Percentiles rank a stretch among this genome's conserved stretches.
Conservation (phyloP, 177 flowering plant species). For the Vitis hybrid region DNA sequence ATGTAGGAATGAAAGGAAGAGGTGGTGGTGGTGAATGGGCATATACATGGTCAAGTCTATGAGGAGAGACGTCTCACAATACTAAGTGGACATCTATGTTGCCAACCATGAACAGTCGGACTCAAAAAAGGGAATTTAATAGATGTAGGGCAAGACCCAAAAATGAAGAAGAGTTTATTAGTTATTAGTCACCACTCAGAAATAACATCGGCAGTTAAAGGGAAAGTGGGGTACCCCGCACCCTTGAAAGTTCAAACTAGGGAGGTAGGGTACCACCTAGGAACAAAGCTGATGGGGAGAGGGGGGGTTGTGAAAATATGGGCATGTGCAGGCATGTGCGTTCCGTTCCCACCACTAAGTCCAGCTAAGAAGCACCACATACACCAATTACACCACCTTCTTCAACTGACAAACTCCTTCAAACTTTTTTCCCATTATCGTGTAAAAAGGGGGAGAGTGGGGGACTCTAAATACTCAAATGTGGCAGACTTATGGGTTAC, state of each 20-base stretch:
- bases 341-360: slow-evolving; percentile 29
- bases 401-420: not conserved
- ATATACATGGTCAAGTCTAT: too few species aligned
- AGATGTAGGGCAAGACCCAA: too few species aligned
- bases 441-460: not conserved
- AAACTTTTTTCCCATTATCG: not conserved
- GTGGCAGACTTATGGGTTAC: not conserved
- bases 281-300: slow-evolving; percentile 9
- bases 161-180: too few species aligned
- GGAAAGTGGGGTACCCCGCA: not conserved
- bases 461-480: not conserved
- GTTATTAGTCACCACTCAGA: too few species aligned
- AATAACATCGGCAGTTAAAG: too few species aligned
- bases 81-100: too few species aligned
- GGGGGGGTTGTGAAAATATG: not conserved
- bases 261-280: not conserved
- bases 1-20: too few species aligned
- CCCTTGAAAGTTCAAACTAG: not conserved
- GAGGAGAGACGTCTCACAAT: too few species aligned
- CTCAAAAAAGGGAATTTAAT: too few species aligned
- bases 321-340: slow-evolving; percentile 45
- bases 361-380: slow-evolving; percentile 13
- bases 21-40: too few species aligned
- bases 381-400: slow-evolving; percentile 10
- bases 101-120: too few species aligned